Base-by-base conservation (phyloP, 2,329 filamentous ascomycete genomes). In the Gyromitra esculenta region DNA sequence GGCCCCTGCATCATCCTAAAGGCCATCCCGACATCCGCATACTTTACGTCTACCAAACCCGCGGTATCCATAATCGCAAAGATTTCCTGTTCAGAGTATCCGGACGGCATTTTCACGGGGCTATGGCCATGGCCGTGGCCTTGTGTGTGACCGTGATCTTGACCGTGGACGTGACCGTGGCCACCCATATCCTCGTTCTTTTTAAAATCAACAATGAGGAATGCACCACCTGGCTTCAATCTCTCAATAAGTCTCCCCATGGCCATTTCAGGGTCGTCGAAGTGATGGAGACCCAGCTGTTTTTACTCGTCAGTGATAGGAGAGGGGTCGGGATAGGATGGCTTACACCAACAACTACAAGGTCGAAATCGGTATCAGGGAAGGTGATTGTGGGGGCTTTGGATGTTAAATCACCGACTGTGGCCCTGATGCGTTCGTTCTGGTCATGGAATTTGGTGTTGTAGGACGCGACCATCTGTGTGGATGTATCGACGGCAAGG, bases 401-500 rank as follows among this genome's bases (percentile, higher is more conserved):
- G 9, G 11, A 0, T 37, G 54, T 59, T 8, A 59, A n/a, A 59
- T 59, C 54, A 9, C 25, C 54, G 37, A 59, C 54, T 9, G 37
- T 11, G 9, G 54, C 54, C 54, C 54, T 59, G 25, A 59, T 59
- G 0, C 21, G 13, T 59, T 35, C 25, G 18, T 5, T 25, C n/a
- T 59, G 54, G 4, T 59, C 54, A 59, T 31, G 54, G 54, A 59
- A 59, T 15, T 59, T 59, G 54, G 54, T 15, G 9, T 59, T 59
- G 25, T 59, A 59, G n/a, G 54, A 37, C 25, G 25, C 54, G 7
- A 59, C 54, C 54, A 59, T 59, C 31, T 59, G 25, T n/a, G 13
- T 5, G 54, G 54, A 59, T 13, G 54, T 37, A 59, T 59, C 54
- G 31, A 59, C 31, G 31, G 5, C 54, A n/a, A 59, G 25, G 13